Percentiles rank a stretch among this genome's conserved stretches.
Evolutionary conservation across 257 asterid species (phyloP).

Genomic region (Nicotiana paniculata): DNA sequence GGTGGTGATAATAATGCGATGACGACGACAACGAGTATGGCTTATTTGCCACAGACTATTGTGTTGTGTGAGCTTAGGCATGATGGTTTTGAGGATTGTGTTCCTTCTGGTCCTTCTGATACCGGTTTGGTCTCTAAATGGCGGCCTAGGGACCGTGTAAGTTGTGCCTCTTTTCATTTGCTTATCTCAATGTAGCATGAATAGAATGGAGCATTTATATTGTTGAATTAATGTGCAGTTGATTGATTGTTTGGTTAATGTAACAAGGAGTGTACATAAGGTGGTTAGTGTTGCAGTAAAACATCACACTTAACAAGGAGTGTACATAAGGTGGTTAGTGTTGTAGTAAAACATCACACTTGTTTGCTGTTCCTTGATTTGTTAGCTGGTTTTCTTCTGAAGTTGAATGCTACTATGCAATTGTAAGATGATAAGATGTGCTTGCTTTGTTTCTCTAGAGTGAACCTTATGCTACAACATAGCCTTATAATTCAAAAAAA

Average conservation of each 20-base stretch:
- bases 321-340: neutral
- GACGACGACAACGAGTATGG: slow-evolving; percentile 74
- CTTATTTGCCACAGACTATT: slow-evolving; percentile 79
- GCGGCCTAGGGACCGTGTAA: slow-evolving; percentile 91
- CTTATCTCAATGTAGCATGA: neutral
- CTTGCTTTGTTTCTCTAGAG: neutral
- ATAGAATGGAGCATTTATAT: neutral
- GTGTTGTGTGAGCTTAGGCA: slow-evolving; percentile 93
- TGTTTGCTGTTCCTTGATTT: neutral
- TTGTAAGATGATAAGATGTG: neutral
- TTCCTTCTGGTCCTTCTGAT: slow-evolving; percentile 80
- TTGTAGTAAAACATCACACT: neutral
- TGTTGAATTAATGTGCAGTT: neutral
- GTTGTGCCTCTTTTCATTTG: slow-evolving; percentile 9
- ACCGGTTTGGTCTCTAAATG: slow-evolving; percentile 91
- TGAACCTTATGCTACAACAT: neutral
- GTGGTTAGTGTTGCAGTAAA: slow-evolving; percentile 4
- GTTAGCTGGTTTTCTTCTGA: neutral
- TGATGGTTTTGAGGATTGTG: slow-evolving; percentile 74
- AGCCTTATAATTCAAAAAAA: neutral
- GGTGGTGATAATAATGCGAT: slow-evolving; percentile 18
- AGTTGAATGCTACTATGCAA: neutral
- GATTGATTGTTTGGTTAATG: neutral
- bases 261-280: neutral
- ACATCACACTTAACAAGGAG: neutral